phyloP scores from a whole-genome alignment of 805 yeast species.

The Hyphopichia homilentoma region DNA sequence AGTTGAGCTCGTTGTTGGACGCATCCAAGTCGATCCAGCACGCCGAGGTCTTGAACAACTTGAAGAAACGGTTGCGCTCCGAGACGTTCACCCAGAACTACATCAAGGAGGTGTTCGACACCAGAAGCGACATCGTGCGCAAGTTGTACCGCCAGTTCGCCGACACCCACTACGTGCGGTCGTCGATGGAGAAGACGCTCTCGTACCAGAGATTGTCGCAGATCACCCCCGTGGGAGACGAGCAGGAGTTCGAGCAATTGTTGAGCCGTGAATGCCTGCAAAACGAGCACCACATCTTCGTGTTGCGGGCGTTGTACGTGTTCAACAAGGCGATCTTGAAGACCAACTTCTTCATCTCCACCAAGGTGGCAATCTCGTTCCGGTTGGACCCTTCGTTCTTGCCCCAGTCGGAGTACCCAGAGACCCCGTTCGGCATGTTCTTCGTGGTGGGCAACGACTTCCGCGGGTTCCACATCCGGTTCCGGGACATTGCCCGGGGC shows the following conservation, averaged over 20 bases:
- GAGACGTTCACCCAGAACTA: conserved; percentile 89
- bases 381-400: conserved; percentile 83
- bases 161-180: conserved; percentile 77
- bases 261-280: conserved; percentile 71
- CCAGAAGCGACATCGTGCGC: conserved; percentile 67
- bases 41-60: conserved; percentile 70
- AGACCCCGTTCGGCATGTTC: conserved; percentile 91
- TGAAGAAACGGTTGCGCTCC: conserved; percentile 85
- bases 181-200: conserved; percentile 69
- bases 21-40: conserved; percentile 58
- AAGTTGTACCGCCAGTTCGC: conserved; percentile 90
- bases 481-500: conserved; percentile 96
- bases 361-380: conserved; percentile 93
- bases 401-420: conserved; percentile 85
- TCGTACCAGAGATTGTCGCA: conserved; percentile 84
- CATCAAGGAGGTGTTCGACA: conserved; percentile 71
- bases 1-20: conserved; percentile 62
- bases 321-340: conserved; percentile 87
- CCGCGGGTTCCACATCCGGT: conserved; percentile 95
- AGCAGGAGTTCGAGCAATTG: conserved; percentile 67
- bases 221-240: conserved; percentile 69
- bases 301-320: conserved; percentile 73
- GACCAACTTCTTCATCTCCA: conserved; percentile 90
- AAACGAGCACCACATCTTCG: conserved; percentile 74
- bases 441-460: conserved; percentile 94